Conservation (phyloP, 2,329 filamentous ascomycete species). For the Grosmannia clavigera region DNA sequence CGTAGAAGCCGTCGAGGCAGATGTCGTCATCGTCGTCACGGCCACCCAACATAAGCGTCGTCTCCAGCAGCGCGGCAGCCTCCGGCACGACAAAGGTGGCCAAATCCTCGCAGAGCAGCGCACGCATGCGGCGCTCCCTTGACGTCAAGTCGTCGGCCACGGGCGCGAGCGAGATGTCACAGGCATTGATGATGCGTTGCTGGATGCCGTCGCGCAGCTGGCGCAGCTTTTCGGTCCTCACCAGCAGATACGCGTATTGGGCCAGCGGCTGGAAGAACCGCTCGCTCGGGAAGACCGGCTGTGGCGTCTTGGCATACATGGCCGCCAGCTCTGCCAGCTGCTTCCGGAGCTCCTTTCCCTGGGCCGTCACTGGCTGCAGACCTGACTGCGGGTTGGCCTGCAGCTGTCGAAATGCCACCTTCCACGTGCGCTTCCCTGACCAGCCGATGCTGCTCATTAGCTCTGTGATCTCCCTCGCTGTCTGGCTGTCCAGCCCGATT, state of each 20-base stretch:
- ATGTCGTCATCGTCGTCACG: background rate
- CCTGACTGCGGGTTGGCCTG: background rate
- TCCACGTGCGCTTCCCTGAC: constrained; percentile 9
- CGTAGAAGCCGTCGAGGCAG: background rate
- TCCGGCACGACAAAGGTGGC: constrained; percentile 5
- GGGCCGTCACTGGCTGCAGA: background rate
- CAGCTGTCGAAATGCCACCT: constrained; percentile 1
- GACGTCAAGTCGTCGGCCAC: background rate
- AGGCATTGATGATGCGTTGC: background rate
- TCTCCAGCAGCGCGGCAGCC: constrained; percentile 4
- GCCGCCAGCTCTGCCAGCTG: background rate
- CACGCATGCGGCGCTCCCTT: background rate
- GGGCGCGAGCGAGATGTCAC: background rate
- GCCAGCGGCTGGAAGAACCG: background rate
- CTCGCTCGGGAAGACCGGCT: background rate
- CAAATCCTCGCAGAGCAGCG: constrained; percentile 7
- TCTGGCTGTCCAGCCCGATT: background rate
- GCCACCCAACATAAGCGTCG: constrained; percentile 6
- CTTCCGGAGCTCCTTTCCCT: background rate
- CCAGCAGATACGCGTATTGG: constrained; percentile 1
- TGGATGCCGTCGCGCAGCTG: background rate
- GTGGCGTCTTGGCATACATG: background rate
- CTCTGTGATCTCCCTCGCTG: background rate
- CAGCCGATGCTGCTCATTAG: constrained; percentile 11
- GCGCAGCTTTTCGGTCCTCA: background rate